Percentiles rank a stretch among this genome's conserved stretches.
Evolutionary conservation across 768 basidiomycete genomes (phyloP).

Genomic region (Nidula microcarpa): DNA sequence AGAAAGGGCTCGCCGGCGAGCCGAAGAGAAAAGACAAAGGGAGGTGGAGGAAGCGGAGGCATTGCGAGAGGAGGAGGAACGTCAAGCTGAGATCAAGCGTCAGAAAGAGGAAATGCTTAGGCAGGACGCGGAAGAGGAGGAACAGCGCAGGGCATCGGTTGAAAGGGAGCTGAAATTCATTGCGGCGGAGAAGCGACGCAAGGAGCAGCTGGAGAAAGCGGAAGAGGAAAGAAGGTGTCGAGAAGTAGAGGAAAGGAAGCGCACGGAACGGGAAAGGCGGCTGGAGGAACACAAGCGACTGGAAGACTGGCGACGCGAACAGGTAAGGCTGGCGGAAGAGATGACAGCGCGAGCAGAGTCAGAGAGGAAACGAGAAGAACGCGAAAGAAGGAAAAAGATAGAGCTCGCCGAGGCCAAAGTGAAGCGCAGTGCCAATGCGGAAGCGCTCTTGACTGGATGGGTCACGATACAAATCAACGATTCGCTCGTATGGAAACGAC

Average conservation of each 20-base stretch:
- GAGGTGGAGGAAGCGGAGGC: constrained; percentile 44
- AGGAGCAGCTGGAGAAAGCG: constrained; percentile 34
- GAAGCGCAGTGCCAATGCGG: constrained; percentile 29
- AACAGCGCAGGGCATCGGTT: constrained; percentile 29
- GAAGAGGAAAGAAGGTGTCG: constrained; percentile 40
- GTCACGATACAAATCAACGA: constrained; percentile 57
- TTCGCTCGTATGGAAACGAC: constrained; percentile 56
- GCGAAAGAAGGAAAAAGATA: constrained; percentile 44
- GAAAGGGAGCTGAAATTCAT: constrained; percentile 37
- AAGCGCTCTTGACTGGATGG: constrained; percentile 47
- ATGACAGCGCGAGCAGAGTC: constrained; percentile 42
- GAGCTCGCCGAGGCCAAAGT: constrained; percentile 40
- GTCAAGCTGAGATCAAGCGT: constrained; percentile 32
- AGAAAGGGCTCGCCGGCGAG: constrained; percentile 26
- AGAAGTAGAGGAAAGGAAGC: constrained; percentile 47
- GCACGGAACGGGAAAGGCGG: constrained; percentile 42
- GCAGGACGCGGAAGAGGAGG: constrained; percentile 42
- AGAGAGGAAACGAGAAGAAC: constrained; percentile 32
- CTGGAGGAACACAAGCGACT: constrained; percentile 46
- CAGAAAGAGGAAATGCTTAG: constrained; percentile 39
- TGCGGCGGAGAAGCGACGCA: constrained; percentile 31
- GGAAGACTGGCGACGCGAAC: constrained; percentile 51
- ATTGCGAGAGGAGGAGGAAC: constrained; percentile 38
- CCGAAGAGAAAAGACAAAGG: constrained; percentile 24
- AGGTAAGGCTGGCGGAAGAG: constrained; percentile 40